Base-by-base conservation (phyloP, 192 early-diverging fungal species). In the Umbelopsis isabellina region DNA sequence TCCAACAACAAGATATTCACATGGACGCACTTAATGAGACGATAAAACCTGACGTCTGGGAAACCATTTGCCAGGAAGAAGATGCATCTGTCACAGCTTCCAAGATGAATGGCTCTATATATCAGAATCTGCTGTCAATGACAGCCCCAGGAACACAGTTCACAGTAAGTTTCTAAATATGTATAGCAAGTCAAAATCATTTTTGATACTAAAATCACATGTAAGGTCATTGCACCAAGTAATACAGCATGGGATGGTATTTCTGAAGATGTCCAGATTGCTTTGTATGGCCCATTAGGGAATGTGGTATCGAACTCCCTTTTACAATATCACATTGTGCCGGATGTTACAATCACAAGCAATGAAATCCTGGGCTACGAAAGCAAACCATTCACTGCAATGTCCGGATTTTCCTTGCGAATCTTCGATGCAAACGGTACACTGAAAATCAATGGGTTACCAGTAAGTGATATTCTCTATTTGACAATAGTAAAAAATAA, bases 271-370 rank as follows among this genome's bases (percentile, higher is more conserved):
- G 4, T 61, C 18, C 27, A 61, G 2, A 1, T 35, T 3, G 55
- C 55, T 35, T 35, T 61, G 18, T 1, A 35, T 18, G 30, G 55
- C 12, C 55, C 55, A 6, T 18, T 61, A 3, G 30, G 13, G 9
- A 16, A 30, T 0, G 55, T 61, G 55, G 27, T 61, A 16, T 8
- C 25, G 15, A 61, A 61, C 18, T 33, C 55, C 2, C 5, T 61
- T 61, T 16, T 61, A 61, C 55, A 61, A 35, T 61, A 61, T 61
- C 55, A 61, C 11, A 61, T 61, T 37, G 30, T 61, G 3, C 27
- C 55, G 2, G 30, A 61, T 25, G 55, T 13, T 25, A 16, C 25
- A 16, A 61, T 61, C 18, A 61, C 30, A 25, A 61, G 9, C 30
- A 18, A 13, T 8, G 16, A 61, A 6, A 35, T 11, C 4, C 1